phyloP scores from a whole-genome alignment of 1,284 basidiomycete genomes.

The Cryptococcus maquisensis region DNA sequence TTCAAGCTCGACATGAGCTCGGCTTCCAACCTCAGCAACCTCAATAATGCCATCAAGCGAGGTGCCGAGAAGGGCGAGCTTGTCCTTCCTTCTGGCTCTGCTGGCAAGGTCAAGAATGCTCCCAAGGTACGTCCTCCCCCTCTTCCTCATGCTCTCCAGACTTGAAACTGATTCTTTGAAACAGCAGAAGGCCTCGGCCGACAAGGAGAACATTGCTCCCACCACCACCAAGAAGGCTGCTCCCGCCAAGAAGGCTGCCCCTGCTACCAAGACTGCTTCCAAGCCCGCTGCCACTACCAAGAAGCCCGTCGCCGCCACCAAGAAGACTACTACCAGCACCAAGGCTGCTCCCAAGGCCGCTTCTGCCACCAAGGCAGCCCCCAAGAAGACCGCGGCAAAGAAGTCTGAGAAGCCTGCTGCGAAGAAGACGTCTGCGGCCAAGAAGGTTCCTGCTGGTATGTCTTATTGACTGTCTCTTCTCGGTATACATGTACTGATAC shows the following conservation, averaged over 20 bases:
- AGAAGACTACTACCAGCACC: slow-evolving; percentile 8
- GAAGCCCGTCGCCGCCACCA: slow-evolving; percentile 4
- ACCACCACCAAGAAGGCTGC: slow-evolving; percentile 32
- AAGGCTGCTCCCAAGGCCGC: slow-evolving; percentile 19
- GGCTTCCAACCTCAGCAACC: slow-evolving; percentile 70
- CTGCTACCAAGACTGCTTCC: slow-evolving; percentile 27
- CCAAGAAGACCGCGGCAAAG: background rate
- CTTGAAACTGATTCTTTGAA: background rate
- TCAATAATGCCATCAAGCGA: slow-evolving; percentile 72
- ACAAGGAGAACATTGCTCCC: slow-evolving; percentile 51
- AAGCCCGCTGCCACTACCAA: slow-evolving; percentile 6
- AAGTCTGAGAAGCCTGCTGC: slow-evolving; percentile 1
- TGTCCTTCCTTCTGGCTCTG: slow-evolving; percentile 76
- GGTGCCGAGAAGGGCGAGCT: slow-evolving; percentile 78
- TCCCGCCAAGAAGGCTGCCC: slow-evolving; percentile 22
- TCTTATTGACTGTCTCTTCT: background rate
- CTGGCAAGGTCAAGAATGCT: slow-evolving; percentile 75
- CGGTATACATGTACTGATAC: background rate
- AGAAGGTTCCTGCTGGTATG: slow-evolving; percentile 16
- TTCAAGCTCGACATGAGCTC: slow-evolving; percentile 72
- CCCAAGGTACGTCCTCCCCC: slow-evolving; percentile 48
- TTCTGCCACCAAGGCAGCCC: slow-evolving; percentile 1
- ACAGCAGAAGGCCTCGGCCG: slow-evolving; percentile 20
- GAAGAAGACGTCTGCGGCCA: slow-evolving; percentile 20
- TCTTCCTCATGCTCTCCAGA: background rate